Evolutionary conservation across 1,284 basidiomycete species (phyloP).

Genomic region (Gymnopus androsaceus): DNA sequence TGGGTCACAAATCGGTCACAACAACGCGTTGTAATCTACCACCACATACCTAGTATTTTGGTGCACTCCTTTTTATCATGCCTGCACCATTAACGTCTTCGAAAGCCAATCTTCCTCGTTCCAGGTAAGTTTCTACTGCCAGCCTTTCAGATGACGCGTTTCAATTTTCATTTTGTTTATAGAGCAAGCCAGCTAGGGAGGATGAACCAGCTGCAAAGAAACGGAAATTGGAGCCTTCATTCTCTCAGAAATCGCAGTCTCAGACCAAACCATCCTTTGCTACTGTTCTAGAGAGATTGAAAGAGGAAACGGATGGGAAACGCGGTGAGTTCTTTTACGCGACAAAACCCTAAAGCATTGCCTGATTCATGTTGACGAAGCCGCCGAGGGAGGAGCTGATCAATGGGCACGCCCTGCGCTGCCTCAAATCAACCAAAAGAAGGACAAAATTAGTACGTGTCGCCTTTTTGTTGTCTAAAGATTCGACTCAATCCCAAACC

Average conservation of each 20-base stretch:
- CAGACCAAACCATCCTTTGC: slow-evolving; percentile 57
- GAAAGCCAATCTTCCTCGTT: slow-evolving; percentile 10
- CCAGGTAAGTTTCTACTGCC: not conserved
- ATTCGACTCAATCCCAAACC: slow-evolving; percentile 4
- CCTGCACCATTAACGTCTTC: not conserved
- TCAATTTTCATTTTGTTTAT: not conserved
- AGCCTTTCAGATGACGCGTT: not conserved
- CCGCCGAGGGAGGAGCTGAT: slow-evolving; percentile 73
- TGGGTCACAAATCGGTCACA: too few species aligned
- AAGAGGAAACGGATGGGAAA: slow-evolving; percentile 60
- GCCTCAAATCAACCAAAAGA: slow-evolving; percentile 55
- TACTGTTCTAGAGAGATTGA: slow-evolving; percentile 76
- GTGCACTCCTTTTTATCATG: not conserved
- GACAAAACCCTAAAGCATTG: not conserved
- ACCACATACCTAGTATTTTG: not conserved
- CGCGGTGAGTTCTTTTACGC: slow-evolving; percentile 34
- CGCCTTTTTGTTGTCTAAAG: not conserved
- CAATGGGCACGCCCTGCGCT: slow-evolving; percentile 77
- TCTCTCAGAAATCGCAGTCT: slow-evolving; percentile 10
- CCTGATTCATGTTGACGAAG: slow-evolving; percentile 32
- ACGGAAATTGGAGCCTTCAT: slow-evolving; percentile 10
- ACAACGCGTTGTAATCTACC: too few species aligned
- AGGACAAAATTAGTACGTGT: slow-evolving; percentile 60
- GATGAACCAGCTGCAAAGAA: slow-evolving; percentile 15
- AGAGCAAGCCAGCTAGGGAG: slow-evolving; percentile 10